Evolutionary conservation across 225 moss, liverwort and hornwort genomes (phyloP).

Genomic region (Straminergon stramineum): DNA sequence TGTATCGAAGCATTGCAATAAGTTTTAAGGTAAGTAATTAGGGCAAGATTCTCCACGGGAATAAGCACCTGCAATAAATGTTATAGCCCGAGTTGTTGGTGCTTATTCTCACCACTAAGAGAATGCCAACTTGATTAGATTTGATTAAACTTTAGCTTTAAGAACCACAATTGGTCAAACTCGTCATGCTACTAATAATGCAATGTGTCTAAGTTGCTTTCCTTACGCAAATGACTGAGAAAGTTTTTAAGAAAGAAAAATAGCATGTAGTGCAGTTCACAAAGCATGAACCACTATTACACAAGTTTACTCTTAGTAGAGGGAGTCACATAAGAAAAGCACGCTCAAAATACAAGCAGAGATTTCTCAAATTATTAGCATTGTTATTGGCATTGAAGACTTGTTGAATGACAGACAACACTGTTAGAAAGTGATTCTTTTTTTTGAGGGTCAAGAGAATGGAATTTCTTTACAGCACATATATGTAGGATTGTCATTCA

Average conservation of each 20-base stretch:
- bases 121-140: neutral
- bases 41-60: neutral
- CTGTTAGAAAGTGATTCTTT: neutral
- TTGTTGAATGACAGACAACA: neutral
- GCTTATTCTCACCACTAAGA: neutral
- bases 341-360: neutral
- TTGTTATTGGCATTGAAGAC: neutral
- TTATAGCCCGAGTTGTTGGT: too few species aligned
- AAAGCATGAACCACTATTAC: neutral
- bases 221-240: neutral
- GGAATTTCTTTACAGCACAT: neutral
- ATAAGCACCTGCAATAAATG: neutral
- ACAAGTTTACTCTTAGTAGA: neutral
- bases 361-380: neutral
- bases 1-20: neutral
- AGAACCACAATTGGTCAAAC: neutral
- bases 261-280: neutral
- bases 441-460: neutral
- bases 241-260: too few species aligned
- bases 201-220: neutral
- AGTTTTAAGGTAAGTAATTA: neutral
- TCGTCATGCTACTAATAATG: neutral
- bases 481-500: neutral
- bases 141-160: neutral
- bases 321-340: too few species aligned